Percentiles rank a stretch among this genome's conserved stretches.
Evolutionary conservation across 495 filamentous ascomycete species (phyloP).

Genomic region (Aspergillus haitiensis): DNA sequence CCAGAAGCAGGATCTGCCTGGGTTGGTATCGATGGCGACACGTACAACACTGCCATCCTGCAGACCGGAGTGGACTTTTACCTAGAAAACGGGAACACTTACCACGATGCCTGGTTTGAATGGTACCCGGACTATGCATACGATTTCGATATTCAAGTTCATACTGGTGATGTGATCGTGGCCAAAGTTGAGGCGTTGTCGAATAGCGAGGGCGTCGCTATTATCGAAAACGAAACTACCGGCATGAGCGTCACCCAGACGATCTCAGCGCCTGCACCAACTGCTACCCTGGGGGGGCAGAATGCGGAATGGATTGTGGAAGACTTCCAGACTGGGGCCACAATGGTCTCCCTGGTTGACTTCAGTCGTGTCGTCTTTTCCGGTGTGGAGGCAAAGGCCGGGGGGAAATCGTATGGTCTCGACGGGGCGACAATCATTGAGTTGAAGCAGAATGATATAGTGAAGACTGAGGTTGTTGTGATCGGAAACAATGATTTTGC

Average conservation of each 20-base stretch:
- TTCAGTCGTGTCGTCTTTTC: slow-evolving; percentile 55
- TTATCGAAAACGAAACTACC: slow-evolving; percentile 55
- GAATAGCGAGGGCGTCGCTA: slow-evolving; percentile 51
- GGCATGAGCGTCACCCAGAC: slow-evolving; percentile 55
- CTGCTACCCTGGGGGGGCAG: slow-evolving; percentile 39
- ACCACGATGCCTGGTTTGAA: slow-evolving; percentile 63
- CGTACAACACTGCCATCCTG: slow-evolving; percentile 56
- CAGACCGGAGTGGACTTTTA: slow-evolving; percentile 64
- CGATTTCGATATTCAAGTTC: slow-evolving; percentile 55
- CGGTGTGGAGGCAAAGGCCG: slow-evolving; percentile 40
- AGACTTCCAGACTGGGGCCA: slow-evolving; percentile 53
- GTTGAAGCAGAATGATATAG: slow-evolving; percentile 49
- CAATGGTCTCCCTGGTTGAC: slow-evolving; percentile 54
- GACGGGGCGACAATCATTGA: slow-evolving; percentile 50
- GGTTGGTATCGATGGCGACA: slow-evolving; percentile 64
- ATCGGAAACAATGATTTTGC: slow-evolving; percentile 39
- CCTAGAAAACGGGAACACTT: slow-evolving; percentile 35
- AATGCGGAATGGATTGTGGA: slow-evolving; percentile 70
- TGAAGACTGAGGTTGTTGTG: slow-evolving; percentile 48
- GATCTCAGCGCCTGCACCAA: slow-evolving; percentile 40
- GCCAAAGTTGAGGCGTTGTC: slow-evolving; percentile 52
- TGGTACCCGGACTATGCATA: slow-evolving; percentile 61
- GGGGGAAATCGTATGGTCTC: slow-evolving; percentile 35
- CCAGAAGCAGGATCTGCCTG: slow-evolving; percentile 58
- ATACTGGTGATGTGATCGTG: slow-evolving; percentile 57